Evolutionary conservation across 2,329 filamentous ascomycete species (phyloP), one percentile per base, ranked within the genome.

Genomic region (Endocalyx cinctus): DNA sequence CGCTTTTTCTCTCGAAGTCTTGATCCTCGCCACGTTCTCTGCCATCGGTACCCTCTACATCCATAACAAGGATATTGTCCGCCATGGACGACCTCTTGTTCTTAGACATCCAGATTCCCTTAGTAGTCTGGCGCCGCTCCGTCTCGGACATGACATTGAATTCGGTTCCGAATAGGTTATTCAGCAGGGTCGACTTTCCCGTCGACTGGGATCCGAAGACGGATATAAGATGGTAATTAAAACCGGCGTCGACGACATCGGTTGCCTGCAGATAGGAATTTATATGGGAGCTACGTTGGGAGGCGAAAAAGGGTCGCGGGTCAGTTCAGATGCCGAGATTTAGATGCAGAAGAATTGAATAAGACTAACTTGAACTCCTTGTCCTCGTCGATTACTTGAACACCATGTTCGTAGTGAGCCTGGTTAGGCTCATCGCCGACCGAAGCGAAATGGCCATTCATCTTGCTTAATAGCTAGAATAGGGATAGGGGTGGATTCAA

Each of bases 21-120:
- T 98, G 92, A 58, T 98, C 92, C 62, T 98, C 92, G 45, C 92
- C 92, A 47, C 92, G 77, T 67, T 98, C 92, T 48, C 92, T 80
- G 33, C 92, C 92, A 59, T 98, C 92, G 10, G 92, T 97, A 47
- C 92, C 92, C 63, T 98, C 92, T 27, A 98, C 92, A 57, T 98
- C 92, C 92, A 98, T 98, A 50, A 98, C 92, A 43, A 98, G 70
- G 52, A 98, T 96, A 62, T 98, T 98, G 53, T 95, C 87, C 34
- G 90, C 89, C 88, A 97, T 96, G 45, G 63, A 62, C 32, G 67
- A 62, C 47, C 73, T 72, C 69, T 94, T 95, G 66, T 97, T 97
- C 70, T 95, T 94, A 45, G 89, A 94, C 83, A 98, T 84, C 92
- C 92, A 98, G 59, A 98, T 98, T 57, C 92, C 92, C 70, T 97